Base-by-base conservation (phyloP, 257 asterid genomes). In the Solanum chilense region DNA sequence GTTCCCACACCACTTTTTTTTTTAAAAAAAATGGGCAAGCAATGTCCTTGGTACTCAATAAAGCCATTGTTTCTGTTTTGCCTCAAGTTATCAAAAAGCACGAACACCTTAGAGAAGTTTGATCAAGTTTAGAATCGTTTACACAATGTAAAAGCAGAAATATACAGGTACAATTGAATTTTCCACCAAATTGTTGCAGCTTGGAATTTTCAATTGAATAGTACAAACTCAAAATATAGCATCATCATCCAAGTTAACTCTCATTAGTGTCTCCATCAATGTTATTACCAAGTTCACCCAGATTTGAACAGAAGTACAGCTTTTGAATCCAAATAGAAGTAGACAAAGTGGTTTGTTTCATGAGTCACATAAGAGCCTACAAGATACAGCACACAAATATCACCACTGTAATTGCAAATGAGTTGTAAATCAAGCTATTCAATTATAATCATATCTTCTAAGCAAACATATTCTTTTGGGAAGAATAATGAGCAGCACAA, bases 331-430 rank as follows among this genome's bases (percentile, higher is more conserved):
- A 97, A 88, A 89, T 97, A 97, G 99, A 97, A 97, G 93, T 97
- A 97, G 93, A 97, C 98, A 85, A 97, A 97, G 94, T 97, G 99
- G 87, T 97, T 97, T 33, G 99, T 97, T 94, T 97, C 99, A 21
- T 97, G 99, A 87, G 99, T 97, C 83, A 97, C 99, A 87, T 97
- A 97, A 25, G 99, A 97, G 86, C 99, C 99, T 97, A 83, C 75
- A 86, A 60, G 74, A 83, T 5, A 81, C 69, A n/a, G n/a, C 56
- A 56, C 7, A 42, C 85, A 86, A n/a, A 84, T 81, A 83, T 83
- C 86, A 82, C 68, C 69, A 27, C 11, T 18, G 29, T 10, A 80
- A 16, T 27, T 47, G 85, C 44, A 47, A 16, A 80, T 47, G 10
- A 78, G 20, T 20, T 42, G 62, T 44, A 47, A 18, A 29, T 47